These are phyloP conservation scores for Pseudogymnoascus sp. DNA, from an alignment of 2,329 filamentous ascomycete species.

Conservation along the genomic window DNA sequence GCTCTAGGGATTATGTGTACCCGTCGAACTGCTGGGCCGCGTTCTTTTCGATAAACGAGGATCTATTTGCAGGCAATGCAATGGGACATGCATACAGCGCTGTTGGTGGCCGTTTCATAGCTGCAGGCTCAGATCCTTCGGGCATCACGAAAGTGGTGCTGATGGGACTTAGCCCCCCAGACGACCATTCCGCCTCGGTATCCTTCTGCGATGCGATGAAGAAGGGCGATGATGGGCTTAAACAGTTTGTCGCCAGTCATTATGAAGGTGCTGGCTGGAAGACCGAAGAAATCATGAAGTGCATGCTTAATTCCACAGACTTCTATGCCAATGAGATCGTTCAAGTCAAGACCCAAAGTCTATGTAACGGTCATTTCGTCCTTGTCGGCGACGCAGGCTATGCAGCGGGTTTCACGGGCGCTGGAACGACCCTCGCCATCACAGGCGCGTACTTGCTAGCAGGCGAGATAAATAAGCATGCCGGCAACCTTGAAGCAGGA, in stretches of 20 bases:
- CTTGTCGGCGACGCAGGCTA: constrained; percentile 34
- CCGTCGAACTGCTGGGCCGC: constrained; percentile 37
- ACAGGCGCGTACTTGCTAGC: constrained; percentile 42
- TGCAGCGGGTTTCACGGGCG: constrained; percentile 37
- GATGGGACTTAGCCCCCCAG: constrained; percentile 33
- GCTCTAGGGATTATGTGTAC: constrained; percentile 34
- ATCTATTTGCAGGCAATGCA: constrained; percentile 35
- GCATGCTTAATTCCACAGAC: constrained; percentile 32
- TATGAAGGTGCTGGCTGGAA: constrained; percentile 40
- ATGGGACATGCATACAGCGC: constrained; percentile 35
- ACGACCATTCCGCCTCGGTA: constrained; percentile 25
- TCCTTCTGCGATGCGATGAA: constrained; percentile 38
- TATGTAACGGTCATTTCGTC: constrained; percentile 22
- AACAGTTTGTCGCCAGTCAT: constrained; percentile 25
- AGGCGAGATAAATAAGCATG: constrained; percentile 35
- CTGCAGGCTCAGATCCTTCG: constrained; percentile 30
- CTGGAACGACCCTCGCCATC: constrained; percentile 37
- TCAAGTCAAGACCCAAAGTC: constrained; percentile 36
- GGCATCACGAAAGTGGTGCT: constrained; percentile 31
- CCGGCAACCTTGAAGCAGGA: constrained; percentile 30
- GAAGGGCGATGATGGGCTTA: constrained; percentile 33
- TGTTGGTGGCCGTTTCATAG: constrained; percentile 35
- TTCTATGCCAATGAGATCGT: constrained; percentile 37
- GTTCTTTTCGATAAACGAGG: constrained; percentile 37
- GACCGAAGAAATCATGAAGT: constrained; percentile 33